Evolutionary conservation across 2,329 filamentous ascomycete species (phyloP).

Genomic region (Aspergillus tubingensis): DNA sequence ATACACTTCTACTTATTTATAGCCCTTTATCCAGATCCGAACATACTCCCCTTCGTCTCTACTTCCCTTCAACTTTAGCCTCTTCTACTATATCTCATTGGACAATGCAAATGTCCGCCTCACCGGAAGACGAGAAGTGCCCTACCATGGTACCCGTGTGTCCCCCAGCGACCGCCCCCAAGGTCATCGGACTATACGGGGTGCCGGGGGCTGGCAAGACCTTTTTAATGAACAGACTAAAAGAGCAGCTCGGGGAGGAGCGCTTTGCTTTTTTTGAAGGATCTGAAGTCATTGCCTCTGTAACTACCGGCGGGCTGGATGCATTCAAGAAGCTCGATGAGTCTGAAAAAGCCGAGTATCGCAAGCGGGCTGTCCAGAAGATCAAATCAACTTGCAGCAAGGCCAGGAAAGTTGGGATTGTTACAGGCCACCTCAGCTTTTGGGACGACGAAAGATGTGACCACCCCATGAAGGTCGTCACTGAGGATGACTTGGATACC

Average conservation of each 20-base stretch:
- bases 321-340: background rate
- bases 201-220: slow-evolving; percentile 4
- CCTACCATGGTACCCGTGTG: no score
- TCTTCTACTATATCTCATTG: no score
- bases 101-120: no score
- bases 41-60: no score
- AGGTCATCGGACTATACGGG: slow-evolving; percentile 7
- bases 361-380: background rate
- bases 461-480: no score
- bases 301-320: background rate
- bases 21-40: no score
- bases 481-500: slow-evolving; percentile 42
- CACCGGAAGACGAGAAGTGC: no score
- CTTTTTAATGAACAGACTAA: slow-evolving; percentile 5
- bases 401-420: slow-evolving; percentile 41
- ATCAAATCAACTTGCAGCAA: background rate
- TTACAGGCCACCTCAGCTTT: slow-evolving; percentile 60
- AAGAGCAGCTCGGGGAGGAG: background rate
- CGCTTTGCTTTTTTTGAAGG: background rate
- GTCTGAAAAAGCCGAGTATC: background rate
- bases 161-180: no score
- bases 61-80: no score
- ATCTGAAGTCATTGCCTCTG: background rate
- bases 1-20: no score
- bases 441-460: slow-evolving; percentile 42